Evolutionary conservation across 2,329 filamentous ascomycete species (phyloP), one percentile per base, ranked within the genome.

Genomic region (Aspergillus sojae): DNA sequence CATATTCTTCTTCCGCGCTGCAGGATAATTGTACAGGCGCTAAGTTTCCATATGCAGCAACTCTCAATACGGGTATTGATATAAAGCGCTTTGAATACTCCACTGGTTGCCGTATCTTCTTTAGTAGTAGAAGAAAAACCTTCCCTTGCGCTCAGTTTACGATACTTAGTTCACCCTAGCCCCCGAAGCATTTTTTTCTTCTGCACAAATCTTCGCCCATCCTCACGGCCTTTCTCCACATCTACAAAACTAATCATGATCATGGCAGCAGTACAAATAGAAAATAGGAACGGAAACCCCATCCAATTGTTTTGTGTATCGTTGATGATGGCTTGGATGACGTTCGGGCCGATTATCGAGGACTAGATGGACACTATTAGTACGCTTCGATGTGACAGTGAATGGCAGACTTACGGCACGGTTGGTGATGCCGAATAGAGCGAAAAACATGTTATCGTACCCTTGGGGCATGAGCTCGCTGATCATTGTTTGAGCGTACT

Each of bases 381-480:
- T 34, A 59, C 45, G 43, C 14, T 43, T n/a, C 7, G 12, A 23
- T 50, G 21, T n/a, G 28, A 26, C 21, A 39, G 52, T 36, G 19
- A 16, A 11, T n/a, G 11, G 53, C 9, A 34, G 23, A 72, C 77
- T 69, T 69, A 80, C 79, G 36, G 78, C 78, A 16, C 79, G 76
- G 62, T 80, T 80, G 1, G 79, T 81, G 50, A 81, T 80, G 5
- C 79, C 78, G 61, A 81, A 80, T 3, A 81, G 67, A 2, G 78
- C 78, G 41, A 80, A 81, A 64, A 81, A 80, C 77, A 81, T 80
- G 23, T 80, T 80, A 61, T 81, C 78, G 54, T 79, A 81, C 16
- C 79, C 78, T 16, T 72, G 70, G 2, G 78, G 79, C 66, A 79
- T 80, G 16, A 81, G 71, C 46, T 81, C 78, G 53, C 77, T 79